Percentiles rank a stretch among this genome's conserved stretches.
Evolutionary conservation across 768 basidiomycete genomes (phyloP).

Genomic region (Sistotremastrum niveocremeum): DNA sequence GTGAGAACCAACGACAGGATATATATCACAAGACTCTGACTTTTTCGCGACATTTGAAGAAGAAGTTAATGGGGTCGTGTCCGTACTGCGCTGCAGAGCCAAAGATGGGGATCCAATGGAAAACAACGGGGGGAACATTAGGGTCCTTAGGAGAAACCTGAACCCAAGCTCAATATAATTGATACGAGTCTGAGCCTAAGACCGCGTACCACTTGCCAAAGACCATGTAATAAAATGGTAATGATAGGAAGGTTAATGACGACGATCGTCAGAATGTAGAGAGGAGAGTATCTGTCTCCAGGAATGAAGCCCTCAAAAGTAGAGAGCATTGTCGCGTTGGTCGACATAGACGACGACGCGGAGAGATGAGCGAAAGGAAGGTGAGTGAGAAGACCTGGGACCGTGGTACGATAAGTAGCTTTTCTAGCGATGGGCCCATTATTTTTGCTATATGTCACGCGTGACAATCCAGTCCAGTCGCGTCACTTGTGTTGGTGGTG

Average conservation of each 20-base stretch:
- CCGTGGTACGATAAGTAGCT: no score
- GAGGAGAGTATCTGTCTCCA: constrained; percentile 11
- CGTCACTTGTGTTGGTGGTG: no score
- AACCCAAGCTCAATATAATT: not conserved
- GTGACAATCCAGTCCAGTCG: no score
- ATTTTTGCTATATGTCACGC: no score
- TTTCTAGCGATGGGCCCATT: no score
- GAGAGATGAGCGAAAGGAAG: no score
- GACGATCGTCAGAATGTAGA: constrained; percentile 17
- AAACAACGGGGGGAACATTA: constrained; percentile 77
- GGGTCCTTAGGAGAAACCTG: constrained; percentile 58
- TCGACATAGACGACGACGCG: constrained; percentile 8
- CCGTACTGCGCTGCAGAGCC: constrained; percentile 87
- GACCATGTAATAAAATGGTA: constrained; percentile 56
- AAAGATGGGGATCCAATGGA: constrained; percentile 82
- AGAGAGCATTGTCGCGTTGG: constrained; percentile 10
- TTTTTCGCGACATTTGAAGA: constrained; percentile 66
- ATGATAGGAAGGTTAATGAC: constrained; percentile 58
- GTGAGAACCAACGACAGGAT: not conserved
- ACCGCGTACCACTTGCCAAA: constrained; percentile 60
- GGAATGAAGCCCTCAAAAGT: constrained; percentile 12
- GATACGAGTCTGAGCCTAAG: not conserved
- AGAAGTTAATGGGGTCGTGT: constrained; percentile 84
- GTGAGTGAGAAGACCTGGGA: no score
- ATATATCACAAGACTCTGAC: constrained; percentile 23